Percentiles rank a stretch among this genome's conserved stretches.
phyloP scores from a whole-genome alignment of 768 basidiomycete genomes.

The Suillus sp. region DNA sequence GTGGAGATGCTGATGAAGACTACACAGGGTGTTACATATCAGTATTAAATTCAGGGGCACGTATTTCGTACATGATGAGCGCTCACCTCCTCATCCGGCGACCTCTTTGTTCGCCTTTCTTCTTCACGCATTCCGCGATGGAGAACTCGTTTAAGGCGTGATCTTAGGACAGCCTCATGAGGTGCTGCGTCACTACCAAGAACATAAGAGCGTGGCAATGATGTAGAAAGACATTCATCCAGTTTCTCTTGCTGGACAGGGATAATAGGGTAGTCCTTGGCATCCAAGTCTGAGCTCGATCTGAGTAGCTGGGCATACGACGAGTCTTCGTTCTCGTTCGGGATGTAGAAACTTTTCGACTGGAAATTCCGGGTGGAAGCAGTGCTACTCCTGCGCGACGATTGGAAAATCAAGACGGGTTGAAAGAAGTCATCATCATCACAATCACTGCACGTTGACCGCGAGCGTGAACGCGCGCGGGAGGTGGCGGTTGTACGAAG shows the following conservation, averaged over 20 bases:
- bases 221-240: constrained; percentile 22
- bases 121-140: constrained; percentile 27
- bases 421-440: constrained; percentile 33
- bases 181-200: constrained; percentile 37
- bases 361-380: constrained; percentile 17
- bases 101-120: constrained; percentile 15
- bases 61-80: not conserved
- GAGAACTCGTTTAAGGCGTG: constrained; percentile 55
- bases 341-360: constrained; percentile 32
- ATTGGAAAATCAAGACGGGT: constrained; percentile 29
- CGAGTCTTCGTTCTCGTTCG: constrained; percentile 33
- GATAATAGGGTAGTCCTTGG: constrained; percentile 19
- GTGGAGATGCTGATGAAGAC: constrained; percentile 29
- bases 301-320: constrained; percentile 28
- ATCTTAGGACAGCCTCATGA: constrained; percentile 56
- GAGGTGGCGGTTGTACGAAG: constrained; percentile 34
- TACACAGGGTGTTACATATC: constrained; percentile 16
- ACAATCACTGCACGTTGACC: constrained; percentile 25
- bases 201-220: constrained; percentile 21
- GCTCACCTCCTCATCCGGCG: constrained; percentile 30
- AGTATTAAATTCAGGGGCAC: constrained; percentile 4
- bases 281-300: constrained; percentile 30
- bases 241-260: constrained; percentile 22
- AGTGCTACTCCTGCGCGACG: constrained; percentile 25
- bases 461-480: constrained; percentile 24